Conservation (phyloP, 2,329 filamentous ascomycete genomes). For the Alternaria arbusti region DNA sequence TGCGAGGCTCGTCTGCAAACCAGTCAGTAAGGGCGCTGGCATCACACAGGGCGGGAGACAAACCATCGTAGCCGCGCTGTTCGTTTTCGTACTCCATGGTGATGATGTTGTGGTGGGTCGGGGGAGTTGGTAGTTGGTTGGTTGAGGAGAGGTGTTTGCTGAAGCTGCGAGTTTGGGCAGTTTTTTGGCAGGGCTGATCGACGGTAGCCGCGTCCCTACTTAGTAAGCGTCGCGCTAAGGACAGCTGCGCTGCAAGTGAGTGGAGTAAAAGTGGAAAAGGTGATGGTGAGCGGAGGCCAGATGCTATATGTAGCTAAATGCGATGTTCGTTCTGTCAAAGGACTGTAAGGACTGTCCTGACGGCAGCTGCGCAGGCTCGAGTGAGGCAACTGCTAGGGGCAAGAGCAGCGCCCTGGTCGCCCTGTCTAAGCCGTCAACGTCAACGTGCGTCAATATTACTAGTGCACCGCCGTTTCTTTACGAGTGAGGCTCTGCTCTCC, state of each 20-base stretch:
- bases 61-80: constrained; percentile 71
- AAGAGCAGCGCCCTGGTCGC: constrained; percentile 12
- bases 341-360: neutral
- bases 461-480: neutral
- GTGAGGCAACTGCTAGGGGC: constrained; percentile 25
- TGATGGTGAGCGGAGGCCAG: constrained; percentile 4
- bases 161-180: constrained; percentile 23
- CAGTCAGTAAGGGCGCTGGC: constrained; percentile 24
- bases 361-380: constrained; percentile 11
- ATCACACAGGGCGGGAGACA: constrained; percentile 33
- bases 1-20: constrained; percentile 62
- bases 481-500: neutral
- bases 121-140: constrained; percentile 25
- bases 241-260: constrained; percentile 27
- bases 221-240: constrained; percentile 39
- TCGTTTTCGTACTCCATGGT: constrained; percentile 72
- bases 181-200: constrained; percentile 44
- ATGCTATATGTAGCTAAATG: constrained; percentile 9
- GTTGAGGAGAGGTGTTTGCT: constrained; percentile 32
- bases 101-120: constrained; percentile 47
- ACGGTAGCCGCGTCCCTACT: constrained; percentile 36
- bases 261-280: constrained; percentile 20
- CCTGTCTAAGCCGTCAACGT: constrained; percentile 16
- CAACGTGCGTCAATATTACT: constrained; percentile 12
- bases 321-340: constrained; percentile 1